Evolutionary conservation across 345 rosid genomes (phyloP), one percentile per base, ranked within the genome.

Genomic region (Corymbia maculata): DNA sequence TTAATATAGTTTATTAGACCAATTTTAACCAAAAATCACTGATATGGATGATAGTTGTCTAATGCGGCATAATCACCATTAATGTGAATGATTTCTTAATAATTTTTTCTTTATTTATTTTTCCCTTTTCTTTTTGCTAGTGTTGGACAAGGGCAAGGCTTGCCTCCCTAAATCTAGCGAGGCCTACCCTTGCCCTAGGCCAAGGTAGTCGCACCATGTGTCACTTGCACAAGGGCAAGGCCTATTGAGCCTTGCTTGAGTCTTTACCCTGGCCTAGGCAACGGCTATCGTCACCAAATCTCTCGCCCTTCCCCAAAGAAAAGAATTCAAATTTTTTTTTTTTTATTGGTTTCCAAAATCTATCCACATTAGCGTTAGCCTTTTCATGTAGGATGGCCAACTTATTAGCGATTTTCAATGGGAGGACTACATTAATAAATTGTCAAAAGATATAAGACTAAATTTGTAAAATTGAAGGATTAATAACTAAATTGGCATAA

Each of bases 41-140:
- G 0, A 55, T 2, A 0, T 55, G 8, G 21, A 22, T 0, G 1
- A 1, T 21, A 0, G 5, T 0, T 4, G 1, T 8, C 26, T 3
- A 1, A 55, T 0, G 0, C 22, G 13, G 9, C 2, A 55, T 1
- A 4, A 2, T 55, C 0, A 55, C 8, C 0, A 55, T 0, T 4
- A 0, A 22, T 12, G 24, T 55, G 8, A 2, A 55, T 0, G 24
- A 22, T 22, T 4, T 55, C 22, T 22, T 55, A 9, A 55, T 55
- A 36, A 22, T 0, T 8, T 55, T 55, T 22, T 55, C 5, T 1
- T 55, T 55, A 0, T 55, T 55, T 55, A 2, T 55, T 22, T 55
- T 22, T 8, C 1, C 28, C 0, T 55, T 55, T 55, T 55, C 0
- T 55, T 22, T 55, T 55, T 28, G 9, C 28, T 1, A 0, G 0